Base-by-base conservation (phyloP, 495 filamentous ascomycete species). In the Tuber brumale region DNA sequence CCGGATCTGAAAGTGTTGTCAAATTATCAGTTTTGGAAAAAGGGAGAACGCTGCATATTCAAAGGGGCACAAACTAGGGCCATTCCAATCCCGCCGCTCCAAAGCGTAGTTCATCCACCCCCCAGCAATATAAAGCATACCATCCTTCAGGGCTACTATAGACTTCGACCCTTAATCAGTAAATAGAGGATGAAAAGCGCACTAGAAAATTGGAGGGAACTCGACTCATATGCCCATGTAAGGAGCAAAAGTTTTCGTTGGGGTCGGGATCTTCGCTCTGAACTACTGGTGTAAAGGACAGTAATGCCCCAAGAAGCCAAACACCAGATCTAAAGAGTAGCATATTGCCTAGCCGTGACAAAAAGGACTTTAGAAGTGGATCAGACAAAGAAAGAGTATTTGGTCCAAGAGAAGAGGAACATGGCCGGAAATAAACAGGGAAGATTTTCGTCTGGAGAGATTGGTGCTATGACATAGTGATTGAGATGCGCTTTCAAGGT, bases 111-210 rank as follows among this genome's bases (percentile, higher is more conserved):
- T 14, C 39, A 37, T 45, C 19, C 21, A 73, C 5, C 74, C 41
- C 14, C 74, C 74, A 8, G 42, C 18, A 69, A 75, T 75, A 27
- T 75, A 72, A 43, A 75, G 41, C 12, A 39, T 43, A 6, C 18
- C 39, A 35, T 19, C 70, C 19, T 41, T 41, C 51, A 43, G 18
- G 27, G 51, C 44, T 51, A 70, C 72, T 74, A 27, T 57, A n/a
- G 10, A 3, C 48, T 27, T 57, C 48, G 8, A 27, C 23, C 3
- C 6, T 7, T 66, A 4, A 14, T 66, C 27, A 66, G 27, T 66
- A 6, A 18, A 66, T 3, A 31, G 27, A 37, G 37, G 1, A 37
- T 1, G 4, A 31, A 66, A 35, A 7, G 12, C 27, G 18, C 16
- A 18, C 18, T 16, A 7, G 27, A 3, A 35, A 51, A 27, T 66